These are phyloP conservation scores for Penicillium sp. DNA, from an alignment of 2,329 filamentous ascomycete species.

Conservation along the genomic window DNA sequence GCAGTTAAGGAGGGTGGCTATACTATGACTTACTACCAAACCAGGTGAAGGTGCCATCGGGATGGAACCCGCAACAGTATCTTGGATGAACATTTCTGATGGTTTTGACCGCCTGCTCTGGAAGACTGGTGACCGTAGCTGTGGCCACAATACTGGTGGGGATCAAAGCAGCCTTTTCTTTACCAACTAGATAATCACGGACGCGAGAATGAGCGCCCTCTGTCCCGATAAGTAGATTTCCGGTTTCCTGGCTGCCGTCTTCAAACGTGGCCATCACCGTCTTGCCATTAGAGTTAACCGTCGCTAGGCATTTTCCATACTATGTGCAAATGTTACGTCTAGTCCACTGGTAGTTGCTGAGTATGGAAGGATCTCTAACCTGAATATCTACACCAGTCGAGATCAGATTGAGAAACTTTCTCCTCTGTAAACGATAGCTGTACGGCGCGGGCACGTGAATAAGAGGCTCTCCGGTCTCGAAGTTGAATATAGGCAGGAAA, in stretches of 20 bases:
- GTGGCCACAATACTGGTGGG: constrained; percentile 8
- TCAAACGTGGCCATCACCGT: constrained; percentile 11
- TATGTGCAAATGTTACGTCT: constrained; percentile 8
- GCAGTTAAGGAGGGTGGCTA: too few relatives aligned
- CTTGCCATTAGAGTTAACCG: constrained; percentile 6
- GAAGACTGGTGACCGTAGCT: constrained; percentile 6
- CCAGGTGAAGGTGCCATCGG: constrained; percentile 12
- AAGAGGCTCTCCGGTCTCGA: constrained; percentile 23
- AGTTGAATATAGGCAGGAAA: constrained; percentile 23
- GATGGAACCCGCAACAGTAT: constrained; percentile 12
- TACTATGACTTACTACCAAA: constrained; percentile 13
- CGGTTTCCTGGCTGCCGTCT: constrained; percentile 11
- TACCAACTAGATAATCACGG: constrained; percentile 14
- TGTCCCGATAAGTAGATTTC: constrained; percentile 14
- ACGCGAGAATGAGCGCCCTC: constrained; percentile 16
- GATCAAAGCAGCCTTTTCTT: constrained; percentile 12
- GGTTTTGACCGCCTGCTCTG: neutral
- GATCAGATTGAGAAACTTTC: constrained; percentile 26
- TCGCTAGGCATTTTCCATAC: constrained; percentile 14
- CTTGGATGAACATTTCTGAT: constrained; percentile 10
- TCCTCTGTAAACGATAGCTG: constrained; percentile 23
- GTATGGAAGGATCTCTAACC: constrained; percentile 14
- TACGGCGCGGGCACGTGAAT: constrained; percentile 24
- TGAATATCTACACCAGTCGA: constrained; percentile 25
- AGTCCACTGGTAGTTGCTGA: neutral